Conservation (phyloP, 176 grass and related monocot genomes). For the Bromus sterilis region DNA sequence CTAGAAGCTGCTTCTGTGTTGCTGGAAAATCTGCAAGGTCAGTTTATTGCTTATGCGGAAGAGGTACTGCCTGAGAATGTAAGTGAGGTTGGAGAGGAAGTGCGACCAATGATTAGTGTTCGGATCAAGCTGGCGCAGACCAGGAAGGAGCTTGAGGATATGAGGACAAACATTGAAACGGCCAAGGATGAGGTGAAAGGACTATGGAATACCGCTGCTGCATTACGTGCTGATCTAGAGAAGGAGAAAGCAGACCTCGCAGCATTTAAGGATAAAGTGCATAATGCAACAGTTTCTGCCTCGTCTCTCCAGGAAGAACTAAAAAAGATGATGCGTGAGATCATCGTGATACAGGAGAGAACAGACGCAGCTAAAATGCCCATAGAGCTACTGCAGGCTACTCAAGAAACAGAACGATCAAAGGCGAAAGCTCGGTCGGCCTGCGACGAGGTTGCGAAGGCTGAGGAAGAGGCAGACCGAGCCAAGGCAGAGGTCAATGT, state of each 20-base stretch:
- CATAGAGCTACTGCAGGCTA: constrained; percentile 35
- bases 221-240: constrained; percentile 52
- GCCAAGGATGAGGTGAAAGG: constrained; percentile 51
- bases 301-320: constrained; percentile 53
- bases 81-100: not conserved
- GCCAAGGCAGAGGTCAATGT: constrained; percentile 32
- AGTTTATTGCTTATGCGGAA: constrained; percentile 41
- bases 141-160: constrained; percentile 53
- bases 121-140: not conserved
- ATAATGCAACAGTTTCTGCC: constrained; percentile 10
- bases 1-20: constrained; percentile 34
- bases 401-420: constrained; percentile 33
- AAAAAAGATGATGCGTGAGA: constrained; percentile 19
- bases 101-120: not conserved
- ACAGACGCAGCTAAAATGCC: constrained; percentile 34
- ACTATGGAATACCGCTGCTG: constrained; percentile 46
- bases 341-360: constrained; percentile 28
- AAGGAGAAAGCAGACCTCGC: constrained; percentile 36
- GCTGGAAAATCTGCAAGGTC: constrained; percentile 36
- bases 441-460: constrained; percentile 41
- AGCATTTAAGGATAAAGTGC: constrained; percentile 42
- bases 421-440: constrained; percentile 32
- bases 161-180: constrained; percentile 45
- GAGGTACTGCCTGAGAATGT: not conserved
- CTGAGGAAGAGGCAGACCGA: constrained; percentile 45